Conservation (phyloP, 2,329 filamentous ascomycete genomes). For the Beauveria sp. region DNA sequence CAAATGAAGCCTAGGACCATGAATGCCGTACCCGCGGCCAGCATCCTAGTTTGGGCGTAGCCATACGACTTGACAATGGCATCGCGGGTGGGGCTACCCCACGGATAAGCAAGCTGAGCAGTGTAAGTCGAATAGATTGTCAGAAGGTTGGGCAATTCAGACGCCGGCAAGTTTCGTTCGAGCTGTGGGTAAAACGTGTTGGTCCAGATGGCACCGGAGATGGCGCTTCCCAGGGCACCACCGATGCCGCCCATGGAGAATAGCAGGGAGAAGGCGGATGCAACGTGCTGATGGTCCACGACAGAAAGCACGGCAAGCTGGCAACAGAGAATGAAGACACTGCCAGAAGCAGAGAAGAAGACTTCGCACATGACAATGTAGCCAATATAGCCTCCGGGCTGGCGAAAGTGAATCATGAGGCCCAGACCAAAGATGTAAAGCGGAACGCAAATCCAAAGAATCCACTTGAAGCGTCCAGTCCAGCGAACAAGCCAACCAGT, state of each 20-base stretch:
- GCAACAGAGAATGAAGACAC: conserved; percentile 22
- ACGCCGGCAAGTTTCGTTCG: conserved; percentile 37
- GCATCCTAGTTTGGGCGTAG: conserved; percentile 39
- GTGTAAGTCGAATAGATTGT: conserved; percentile 46
- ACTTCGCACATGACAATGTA: conserved; percentile 33
- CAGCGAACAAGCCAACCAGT: conserved; percentile 38
- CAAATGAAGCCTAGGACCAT: conserved; percentile 27
- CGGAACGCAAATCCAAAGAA: conserved; percentile 22
- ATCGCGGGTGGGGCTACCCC: conserved; percentile 35
- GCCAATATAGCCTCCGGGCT: conserved; percentile 24
- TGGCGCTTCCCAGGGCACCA: conserved; percentile 15
- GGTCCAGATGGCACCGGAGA: conserved; percentile 19
- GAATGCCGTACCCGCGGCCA: conserved; percentile 24
- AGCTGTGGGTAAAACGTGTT: conserved; percentile 32
- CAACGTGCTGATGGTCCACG: conserved; percentile 19
- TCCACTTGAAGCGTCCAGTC: conserved; percentile 42
- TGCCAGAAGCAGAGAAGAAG: conserved; percentile 33
- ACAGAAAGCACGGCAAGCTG: conserved; percentile 19
- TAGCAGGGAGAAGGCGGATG: conserved; percentile 17
- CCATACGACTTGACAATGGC: conserved; percentile 51
- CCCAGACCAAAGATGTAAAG: conserved; percentile 30
- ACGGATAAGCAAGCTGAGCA: conserved; percentile 40
- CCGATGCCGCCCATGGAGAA: conserved; percentile 15
- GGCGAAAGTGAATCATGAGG: conserved; percentile 37
- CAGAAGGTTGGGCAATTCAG: conserved; percentile 25